Evolutionary conservation across 495 filamentous ascomycete species (phyloP).

Genomic region (Lasiosphaeris hirsuta): DNA sequence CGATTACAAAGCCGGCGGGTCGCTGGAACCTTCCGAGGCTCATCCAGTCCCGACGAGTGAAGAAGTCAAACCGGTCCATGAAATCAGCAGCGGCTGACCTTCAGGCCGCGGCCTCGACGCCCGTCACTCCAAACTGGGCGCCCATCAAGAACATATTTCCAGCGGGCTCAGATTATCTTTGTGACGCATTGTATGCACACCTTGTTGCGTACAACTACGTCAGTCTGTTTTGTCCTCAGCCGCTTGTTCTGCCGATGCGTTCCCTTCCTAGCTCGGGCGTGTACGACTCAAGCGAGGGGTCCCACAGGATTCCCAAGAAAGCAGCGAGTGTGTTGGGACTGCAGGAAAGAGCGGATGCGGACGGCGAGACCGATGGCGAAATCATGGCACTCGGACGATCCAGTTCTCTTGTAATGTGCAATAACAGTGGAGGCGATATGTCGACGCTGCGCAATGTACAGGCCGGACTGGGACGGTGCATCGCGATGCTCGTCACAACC

Average conservation of each 20-base stretch:
- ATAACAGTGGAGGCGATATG: neutral
- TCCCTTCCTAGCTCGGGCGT: neutral
- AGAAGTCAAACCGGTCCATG: constrained; percentile 11
- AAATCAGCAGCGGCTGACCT: neutral
- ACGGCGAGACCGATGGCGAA: too few relatives aligned
- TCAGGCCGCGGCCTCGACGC: neutral
- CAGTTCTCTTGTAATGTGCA: neutral
- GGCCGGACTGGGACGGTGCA: constrained; percentile 36
- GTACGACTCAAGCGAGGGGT: constrained; percentile 3
- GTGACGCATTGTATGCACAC: constrained; percentile 62
- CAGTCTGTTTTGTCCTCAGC: constrained; percentile 37
- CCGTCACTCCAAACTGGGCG: constrained; percentile 30
- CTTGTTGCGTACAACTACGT: constrained; percentile 62
- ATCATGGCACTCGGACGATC: neutral
- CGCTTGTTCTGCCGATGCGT: neutral
- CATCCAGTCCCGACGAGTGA: constrained; percentile 15
- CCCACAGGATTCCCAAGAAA: constrained; percentile 34
- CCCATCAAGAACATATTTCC: constrained; percentile 60
- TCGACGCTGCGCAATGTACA: constrained; percentile 29
- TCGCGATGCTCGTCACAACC: constrained; percentile 36
- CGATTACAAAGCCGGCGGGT: constrained; percentile 6
- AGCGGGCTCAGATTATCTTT: constrained; percentile 49
- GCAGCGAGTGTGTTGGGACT: constrained; percentile 42
- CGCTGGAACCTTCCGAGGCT: constrained; percentile 26
- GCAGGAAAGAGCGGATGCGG: constrained; percentile 2